Evolutionary conservation across 1,284 basidiomycete species (phyloP), one percentile per base, ranked within the genome.

Genomic region (Limonomyces culmigenus): DNA sequence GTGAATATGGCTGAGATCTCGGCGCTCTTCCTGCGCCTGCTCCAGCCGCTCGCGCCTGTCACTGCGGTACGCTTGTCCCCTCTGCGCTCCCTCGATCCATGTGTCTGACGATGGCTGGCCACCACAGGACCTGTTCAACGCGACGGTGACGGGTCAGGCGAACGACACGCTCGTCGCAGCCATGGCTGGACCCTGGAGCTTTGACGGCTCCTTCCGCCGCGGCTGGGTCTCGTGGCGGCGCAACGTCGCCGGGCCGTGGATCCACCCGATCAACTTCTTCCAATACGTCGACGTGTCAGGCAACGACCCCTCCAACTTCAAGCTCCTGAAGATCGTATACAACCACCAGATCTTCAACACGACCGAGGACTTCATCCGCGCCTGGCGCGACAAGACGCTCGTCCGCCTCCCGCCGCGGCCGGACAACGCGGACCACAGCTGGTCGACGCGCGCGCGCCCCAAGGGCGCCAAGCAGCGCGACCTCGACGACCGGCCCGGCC

Each of bases 401-500:
- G 54, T 59, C 36, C 57, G 62, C 10, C 46, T 55, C 19, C 51
- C 53, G 1, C 36, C 46, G n/a, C 54, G 55, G 14, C 54, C 56
- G 0, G 43, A 35, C 19, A 45, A 40, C 40, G 38, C 53, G 43
- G 47, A 47, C 40, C 39, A 35, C 38, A 51, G 55, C 0, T 74
- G 70, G 72, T 58, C 61, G 11, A 54, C 60, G n/a, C 52, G 71
- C 27, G 59, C 56, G 37, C 59, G 64, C 3, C 49, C 48, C 5
- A 47, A 48, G 25, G 47, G 33, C 1, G 57, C 59, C 1, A 32
- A 45, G 0, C 51, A 49, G 32, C 58, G 70, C 19, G 71, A 76
- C 43, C 55, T 77, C 13, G 75, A 77, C 42, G 54, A 74, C 38
- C 62, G 70, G 19, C 67, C 72, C 3, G 72, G 73, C 5, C 74